A percentile compares a stretch with the other conserved stretches of the same genome.
These are phyloP conservation scores for Leccinum pachyderme DNA, from an alignment of 1,284 basidiomycete species.

Conservation along the genomic window DNA sequence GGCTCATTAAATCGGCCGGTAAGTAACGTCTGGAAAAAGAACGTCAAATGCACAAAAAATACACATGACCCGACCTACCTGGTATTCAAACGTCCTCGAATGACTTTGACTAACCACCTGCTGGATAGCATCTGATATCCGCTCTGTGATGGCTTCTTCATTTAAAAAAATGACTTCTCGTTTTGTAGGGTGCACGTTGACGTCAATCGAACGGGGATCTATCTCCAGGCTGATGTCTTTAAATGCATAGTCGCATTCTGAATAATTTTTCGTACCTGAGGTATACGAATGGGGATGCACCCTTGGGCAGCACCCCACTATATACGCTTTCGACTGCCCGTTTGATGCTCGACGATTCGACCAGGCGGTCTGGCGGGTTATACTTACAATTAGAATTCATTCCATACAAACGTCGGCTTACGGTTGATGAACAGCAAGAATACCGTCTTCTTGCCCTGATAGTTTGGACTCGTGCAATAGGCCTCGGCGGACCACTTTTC, in stretches of 20 bases:
- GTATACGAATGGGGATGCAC: constrained; percentile 89
- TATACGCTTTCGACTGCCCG: constrained; percentile 89
- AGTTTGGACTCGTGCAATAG: constrained; percentile 86
- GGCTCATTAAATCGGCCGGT: constrained; percentile 48
- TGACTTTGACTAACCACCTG: constrained; percentile 66
- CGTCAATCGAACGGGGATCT: constrained; percentile 87
- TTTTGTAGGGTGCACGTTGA: constrained; percentile 98
- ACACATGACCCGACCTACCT: constrained; percentile 44
- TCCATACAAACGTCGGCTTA: constrained; percentile 41
- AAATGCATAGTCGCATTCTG: neutral
- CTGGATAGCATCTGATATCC: constrained; percentile 75
- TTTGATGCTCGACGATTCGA: constrained; percentile 88
- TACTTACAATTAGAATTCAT: neutral
- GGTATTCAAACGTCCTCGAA: constrained; percentile 79
- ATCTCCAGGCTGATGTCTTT: constrained; percentile 64
- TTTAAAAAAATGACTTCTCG: constrained; percentile 94
- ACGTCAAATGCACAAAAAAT: neutral
- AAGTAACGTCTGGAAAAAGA: constrained; percentile 52
- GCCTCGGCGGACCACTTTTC: constrained; percentile 70
- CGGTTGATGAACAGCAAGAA: constrained; percentile 98
- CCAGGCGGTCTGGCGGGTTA: constrained; percentile 73
- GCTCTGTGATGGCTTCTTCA: constrained; percentile 86
- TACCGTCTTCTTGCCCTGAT: constrained; percentile 81
- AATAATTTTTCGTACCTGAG: constrained; percentile 57
- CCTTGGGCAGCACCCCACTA: constrained; percentile 86